Conservation (phyloP, 768 basidiomycete species). For the Suillus cothurnatus region DNA sequence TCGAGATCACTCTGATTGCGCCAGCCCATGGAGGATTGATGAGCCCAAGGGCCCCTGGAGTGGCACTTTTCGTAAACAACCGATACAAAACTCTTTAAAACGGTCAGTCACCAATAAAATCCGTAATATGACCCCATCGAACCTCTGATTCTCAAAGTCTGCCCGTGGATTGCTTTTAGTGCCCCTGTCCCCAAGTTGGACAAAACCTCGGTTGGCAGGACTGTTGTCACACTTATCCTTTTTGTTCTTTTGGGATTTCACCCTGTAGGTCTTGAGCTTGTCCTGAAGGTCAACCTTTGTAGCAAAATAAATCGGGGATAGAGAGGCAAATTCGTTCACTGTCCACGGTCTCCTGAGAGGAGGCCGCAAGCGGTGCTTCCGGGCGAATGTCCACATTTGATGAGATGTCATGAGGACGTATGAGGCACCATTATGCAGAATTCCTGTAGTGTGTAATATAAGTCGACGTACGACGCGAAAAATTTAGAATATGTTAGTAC, state of each 20-base stretch:
- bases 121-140: not conserved
- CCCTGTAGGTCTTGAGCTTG: slow-evolving; percentile 42
- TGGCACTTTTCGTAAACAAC: slow-evolving; percentile 26
- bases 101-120: not conserved
- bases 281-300: slow-evolving; percentile 32
- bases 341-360: slow-evolving; percentile 17
- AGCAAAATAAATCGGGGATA: slow-evolving; percentile 51
- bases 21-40: slow-evolving; percentile 34
- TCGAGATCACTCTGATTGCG: slow-evolving; percentile 35
- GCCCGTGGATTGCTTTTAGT: slow-evolving; percentile 31
- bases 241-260: slow-evolving; percentile 37
- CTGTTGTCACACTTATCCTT: slow-evolving; percentile 39
- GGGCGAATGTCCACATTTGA: slow-evolving; percentile 31
- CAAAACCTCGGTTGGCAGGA: slow-evolving; percentile 43
- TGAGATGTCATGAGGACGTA: slow-evolving; percentile 44
- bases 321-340: slow-evolving; percentile 40
- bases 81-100: slow-evolving; percentile 33
- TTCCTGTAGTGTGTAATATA: slow-evolving; percentile 34
- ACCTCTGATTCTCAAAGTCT: slow-evolving; percentile 54
- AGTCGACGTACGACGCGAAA: not conserved
- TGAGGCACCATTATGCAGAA: slow-evolving; percentile 44
- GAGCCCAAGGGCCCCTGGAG: slow-evolving; percentile 36
- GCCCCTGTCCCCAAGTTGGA: slow-evolving; percentile 15
- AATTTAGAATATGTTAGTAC: slow-evolving; percentile 24
- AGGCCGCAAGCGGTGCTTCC: slow-evolving; percentile 15